Base-by-base conservation (phyloP, 306 rosid species). In the Vigna unguiculata region DNA sequence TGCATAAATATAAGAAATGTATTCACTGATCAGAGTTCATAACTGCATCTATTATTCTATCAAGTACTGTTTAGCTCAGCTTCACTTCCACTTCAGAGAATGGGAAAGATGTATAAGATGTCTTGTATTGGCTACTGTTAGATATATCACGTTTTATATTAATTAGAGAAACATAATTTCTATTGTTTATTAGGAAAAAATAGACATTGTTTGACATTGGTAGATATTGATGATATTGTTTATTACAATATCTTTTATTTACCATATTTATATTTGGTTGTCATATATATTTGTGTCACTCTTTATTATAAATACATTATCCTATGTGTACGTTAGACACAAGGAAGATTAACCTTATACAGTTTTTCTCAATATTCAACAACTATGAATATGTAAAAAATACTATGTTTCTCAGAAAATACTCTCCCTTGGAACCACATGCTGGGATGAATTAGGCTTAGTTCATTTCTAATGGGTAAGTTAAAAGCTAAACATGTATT, bases 91-190 rank as follows among this genome's bases (percentile, higher is more conserved):
- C 45, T 43, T 43, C 48, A 12, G 48, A 43, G 71, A 48, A 69
- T 32, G 53, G 46, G 38, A 70, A 78, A 48, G 61, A 54, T 57
- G 63, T 57, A 9, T 22, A 57, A 57, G 12, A 57, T 57, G 3
- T 24, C 63, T 5, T 15, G 25, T 1, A 12, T 22, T 2, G 13
- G 8, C 36, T 22, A 55, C 3, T n/a, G n/a, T n/a, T n/a, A n/a
- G n/a, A n/a, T n/a, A n/a, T n/a, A n/a, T n/a, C n/a, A n/a, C n/a
- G n/a, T n/a, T n/a, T n/a, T n/a, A n/a, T n/a, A n/a, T n/a, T n/a
- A n/a, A n/a, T n/a, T n/a, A n/a, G n/a, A n/a, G n/a, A n/a, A n/a
- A n/a, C n/a, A n/a, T n/a, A n/a, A n/a, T n/a, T n/a, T 52, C 58
- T 5, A 10, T 52, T 11, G n/a, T n/a, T n/a, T n/a, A n/a, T n/a